These are phyloP conservation scores for Yarrowia sp. DNA, from an alignment of 805 yeast species.

Conservation along the genomic window DNA sequence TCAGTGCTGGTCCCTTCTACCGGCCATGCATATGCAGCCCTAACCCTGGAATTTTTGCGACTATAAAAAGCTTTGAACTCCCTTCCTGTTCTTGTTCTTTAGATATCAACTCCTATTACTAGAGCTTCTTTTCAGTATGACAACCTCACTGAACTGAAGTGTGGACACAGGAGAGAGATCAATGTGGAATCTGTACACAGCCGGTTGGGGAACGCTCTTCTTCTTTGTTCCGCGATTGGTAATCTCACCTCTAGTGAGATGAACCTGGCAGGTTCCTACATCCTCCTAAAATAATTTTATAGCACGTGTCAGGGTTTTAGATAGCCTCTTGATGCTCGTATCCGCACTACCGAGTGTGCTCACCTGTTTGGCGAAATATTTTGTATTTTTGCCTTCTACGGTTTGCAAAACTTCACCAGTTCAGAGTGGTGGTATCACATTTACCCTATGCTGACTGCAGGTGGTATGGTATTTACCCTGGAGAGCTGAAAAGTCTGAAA, in stretches of 20 bases:
- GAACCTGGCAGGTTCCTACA: conserved; percentile 39
- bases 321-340: too few species aligned
- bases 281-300: conserved; percentile 5
- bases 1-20: not conserved
- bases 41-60: conserved; percentile 2
- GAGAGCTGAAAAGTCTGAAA: too few species aligned
- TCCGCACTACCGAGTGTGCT: too few species aligned
- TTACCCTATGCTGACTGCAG: not conserved
- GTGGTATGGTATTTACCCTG: too few species aligned
- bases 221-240: conserved; percentile 38
- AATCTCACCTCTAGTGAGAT: conserved; percentile 39
- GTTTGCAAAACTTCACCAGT: conserved; percentile 6
- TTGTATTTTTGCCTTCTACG: not conserved
- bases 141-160: conserved; percentile 37
- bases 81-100: conserved; percentile 8
- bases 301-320: not conserved
- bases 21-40: conserved; percentile 16
- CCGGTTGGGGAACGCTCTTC: conserved; percentile 39
- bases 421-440: not conserved
- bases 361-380: not conserved
- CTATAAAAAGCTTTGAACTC: not conserved
- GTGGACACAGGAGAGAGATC: conserved; percentile 40
- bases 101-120: conserved; percentile 39
- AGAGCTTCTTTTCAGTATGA: conserved; percentile 37
- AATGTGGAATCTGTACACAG: conserved; percentile 38